These are phyloP conservation scores for Penicillium malachiteum DNA, from an alignment of 495 filamentous ascomycete species.

Conservation along the genomic window DNA sequence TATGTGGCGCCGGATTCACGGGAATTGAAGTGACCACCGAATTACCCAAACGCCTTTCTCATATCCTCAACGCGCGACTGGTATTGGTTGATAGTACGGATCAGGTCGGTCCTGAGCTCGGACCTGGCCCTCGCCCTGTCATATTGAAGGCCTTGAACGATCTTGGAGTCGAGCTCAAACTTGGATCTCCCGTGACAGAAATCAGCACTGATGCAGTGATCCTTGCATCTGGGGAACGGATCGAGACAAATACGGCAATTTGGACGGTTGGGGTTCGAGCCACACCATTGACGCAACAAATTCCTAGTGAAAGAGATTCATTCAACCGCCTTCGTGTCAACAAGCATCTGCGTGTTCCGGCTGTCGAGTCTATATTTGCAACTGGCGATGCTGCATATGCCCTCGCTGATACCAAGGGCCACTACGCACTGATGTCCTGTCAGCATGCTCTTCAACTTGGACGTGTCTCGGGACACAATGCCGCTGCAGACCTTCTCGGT, in stretches of 20 bases:
- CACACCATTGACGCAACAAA: constrained; percentile 19
- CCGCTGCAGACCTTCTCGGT: constrained; percentile 22
- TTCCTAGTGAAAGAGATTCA: constrained; percentile 12
- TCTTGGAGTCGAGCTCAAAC: constrained; percentile 16
- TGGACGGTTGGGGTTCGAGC: constrained; percentile 25
- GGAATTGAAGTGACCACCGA: constrained; percentile 25
- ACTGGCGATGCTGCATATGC: constrained; percentile 21
- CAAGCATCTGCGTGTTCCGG: constrained; percentile 17
- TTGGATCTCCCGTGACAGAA: constrained; percentile 13
- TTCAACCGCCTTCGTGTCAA: constrained; percentile 16
- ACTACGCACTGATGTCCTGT: constrained; percentile 29
- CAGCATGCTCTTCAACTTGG: constrained; percentile 34
- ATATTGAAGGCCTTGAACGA: constrained; percentile 17
- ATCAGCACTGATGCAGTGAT: constrained; percentile 14
- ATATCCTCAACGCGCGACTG: constrained; percentile 9
- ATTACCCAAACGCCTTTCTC: constrained; percentile 16
- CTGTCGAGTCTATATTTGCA: constrained; percentile 7
- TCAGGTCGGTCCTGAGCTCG: constrained; percentile 17
- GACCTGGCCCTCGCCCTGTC: constrained; percentile 15
- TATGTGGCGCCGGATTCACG: constrained; percentile 25
- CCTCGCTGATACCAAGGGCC: constrained; percentile 11
- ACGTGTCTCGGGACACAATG: constrained; percentile 31
- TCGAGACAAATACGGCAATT: constrained; percentile 19
- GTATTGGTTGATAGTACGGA: constrained; percentile 17
- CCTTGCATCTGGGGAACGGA: constrained; percentile 20